A percentile compares a stretch with the other conserved stretches of the same genome.
Conservation (phyloP, 2,329 filamentous ascomycete genomes). For the Diaporthe humulicola region DNA sequence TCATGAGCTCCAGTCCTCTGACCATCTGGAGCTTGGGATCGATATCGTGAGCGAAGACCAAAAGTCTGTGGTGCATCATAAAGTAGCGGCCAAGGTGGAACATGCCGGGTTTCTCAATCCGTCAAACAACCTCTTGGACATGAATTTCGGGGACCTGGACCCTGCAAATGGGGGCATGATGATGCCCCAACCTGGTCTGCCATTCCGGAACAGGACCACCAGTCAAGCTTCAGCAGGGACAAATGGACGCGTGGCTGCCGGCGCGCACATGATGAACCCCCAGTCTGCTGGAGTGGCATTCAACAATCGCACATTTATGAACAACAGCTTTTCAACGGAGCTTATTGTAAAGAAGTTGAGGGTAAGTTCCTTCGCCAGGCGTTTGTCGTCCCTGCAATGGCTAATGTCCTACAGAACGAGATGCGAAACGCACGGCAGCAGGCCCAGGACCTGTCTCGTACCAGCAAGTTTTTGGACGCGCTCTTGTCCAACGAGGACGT, state of each 20-base stretch:
- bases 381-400: conserved; percentile 44
- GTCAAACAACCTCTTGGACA: conserved; percentile 82
- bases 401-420: conserved; percentile 73
- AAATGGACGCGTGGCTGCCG: conserved; percentile 71
- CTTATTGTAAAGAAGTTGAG: conserved; percentile 91
- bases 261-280: conserved; percentile 61
- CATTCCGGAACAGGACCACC: conserved; percentile 77
- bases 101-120: conserved; percentile 87
- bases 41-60: conserved; percentile 99
- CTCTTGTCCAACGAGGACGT: conserved; percentile 80
- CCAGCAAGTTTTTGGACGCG: conserved; percentile 83
- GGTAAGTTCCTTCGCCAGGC: conserved; percentile 63
- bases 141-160: conserved; percentile 94
- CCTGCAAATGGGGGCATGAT: conserved; percentile 81
- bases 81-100: conserved; percentile 96
- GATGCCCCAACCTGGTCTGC: conserved; percentile 75
- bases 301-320: conserved; percentile 40
- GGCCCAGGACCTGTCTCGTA: conserved; percentile 85
- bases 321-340: conserved; percentile 75
- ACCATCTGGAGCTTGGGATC: conserved; percentile 94
- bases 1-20: conserved; percentile 90
- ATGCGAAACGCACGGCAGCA: conserved; percentile 92
- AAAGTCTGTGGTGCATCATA: conserved; percentile 98
- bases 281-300: conserved; percentile 69
- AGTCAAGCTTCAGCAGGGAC: conserved; percentile 74